Evolutionary conservation across 352 stramenopile genomes (phyloP).

Genomic region (Globisporangium radiosum): DNA sequence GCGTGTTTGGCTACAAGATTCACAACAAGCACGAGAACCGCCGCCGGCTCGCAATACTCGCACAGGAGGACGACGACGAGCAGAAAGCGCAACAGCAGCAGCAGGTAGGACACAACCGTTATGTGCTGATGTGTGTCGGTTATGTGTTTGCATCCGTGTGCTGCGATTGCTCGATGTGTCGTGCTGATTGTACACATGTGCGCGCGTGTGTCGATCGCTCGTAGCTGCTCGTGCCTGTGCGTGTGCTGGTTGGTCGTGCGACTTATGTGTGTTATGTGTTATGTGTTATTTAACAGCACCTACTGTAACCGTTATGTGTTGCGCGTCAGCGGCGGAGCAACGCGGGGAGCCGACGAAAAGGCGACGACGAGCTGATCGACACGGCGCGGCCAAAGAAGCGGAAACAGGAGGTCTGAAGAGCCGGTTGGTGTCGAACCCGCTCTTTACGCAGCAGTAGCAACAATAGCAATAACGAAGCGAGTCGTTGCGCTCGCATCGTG

Average conservation of each 20-base stretch:
- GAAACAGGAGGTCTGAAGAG: constrained; percentile 56
- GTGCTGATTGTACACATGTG: not conserved
- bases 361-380: constrained; percentile 40
- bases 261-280: constrained; percentile 69
- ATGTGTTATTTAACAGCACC: constrained; percentile 86
- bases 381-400: constrained; percentile 63
- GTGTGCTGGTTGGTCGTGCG: constrained; percentile 15
- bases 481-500: constrained; percentile 4
- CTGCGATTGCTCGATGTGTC: constrained; percentile 12
- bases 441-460: not conserved
- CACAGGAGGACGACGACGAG: constrained; percentile 78
- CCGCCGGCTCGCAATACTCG: constrained; percentile 70
- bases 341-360: constrained; percentile 63
- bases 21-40: constrained; percentile 84
- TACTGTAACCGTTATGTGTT: constrained; percentile 86
- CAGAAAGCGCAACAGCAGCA: constrained; percentile 45
- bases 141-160: constrained; percentile 10
- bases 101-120: constrained; percentile 25
- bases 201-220: constrained; percentile 12
- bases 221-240: constrained; percentile 15
- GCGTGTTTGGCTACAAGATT: constrained; percentile 92
- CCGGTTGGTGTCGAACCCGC: not conserved
- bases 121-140: constrained; percentile 8
- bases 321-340: constrained; percentile 61
- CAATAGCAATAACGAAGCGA: not conserved